Base-by-base conservation (phyloP, 371 early-diverging fungal species). In the Mucor indicus region DNA sequence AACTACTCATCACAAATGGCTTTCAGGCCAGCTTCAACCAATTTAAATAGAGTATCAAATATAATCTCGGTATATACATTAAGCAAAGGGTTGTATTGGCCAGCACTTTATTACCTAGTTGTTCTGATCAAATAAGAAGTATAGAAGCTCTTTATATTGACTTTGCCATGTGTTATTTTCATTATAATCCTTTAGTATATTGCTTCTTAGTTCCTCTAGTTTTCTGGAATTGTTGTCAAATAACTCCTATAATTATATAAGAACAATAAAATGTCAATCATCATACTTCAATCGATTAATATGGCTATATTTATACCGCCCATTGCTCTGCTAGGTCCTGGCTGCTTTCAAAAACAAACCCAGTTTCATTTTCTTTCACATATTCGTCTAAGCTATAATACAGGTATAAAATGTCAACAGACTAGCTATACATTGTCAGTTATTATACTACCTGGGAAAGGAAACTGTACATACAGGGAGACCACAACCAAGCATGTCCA, bases 401-500 rank as follows among this genome's bases (percentile, higher is more conserved):
- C 12, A 38, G 29, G 15, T n/a, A n/a, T n/a, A n/a, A n/a, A n/a
- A n/a, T n/a, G n/a, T n/a, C n/a, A n/a, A n/a, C n/a, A n/a, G n/a
- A n/a, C n/a, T n/a, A n/a, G 4, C n/a, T 4, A 12, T 33, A n/a
- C n/a, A 39, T 11, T 20, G 16, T 7, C 8, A n/a, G 25, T n/a
- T 13, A 32, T 10, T 13, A 20, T 16, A 59, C 49, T 72, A 82
- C 87, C 85, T 85, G 11, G 71, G 61, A 54, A 89, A 98, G 3
- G 62, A 53, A 40, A 84, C 64, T 0, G 97, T 92, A 58, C 87
- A 88, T 12, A 92, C 95, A 3, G 98, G 96, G 9, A 94, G 57
- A 0, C 92, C 93, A 66, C 91, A 91, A 2, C 96, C 98, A 83
- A 96, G 92, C 96, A 98, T 94, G 64, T 98, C 98, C 1, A 96